phyloP scores from a whole-genome alignment of 371 early-diverging fungal genomes.

The Lichtheimia corymbifera region DNA sequence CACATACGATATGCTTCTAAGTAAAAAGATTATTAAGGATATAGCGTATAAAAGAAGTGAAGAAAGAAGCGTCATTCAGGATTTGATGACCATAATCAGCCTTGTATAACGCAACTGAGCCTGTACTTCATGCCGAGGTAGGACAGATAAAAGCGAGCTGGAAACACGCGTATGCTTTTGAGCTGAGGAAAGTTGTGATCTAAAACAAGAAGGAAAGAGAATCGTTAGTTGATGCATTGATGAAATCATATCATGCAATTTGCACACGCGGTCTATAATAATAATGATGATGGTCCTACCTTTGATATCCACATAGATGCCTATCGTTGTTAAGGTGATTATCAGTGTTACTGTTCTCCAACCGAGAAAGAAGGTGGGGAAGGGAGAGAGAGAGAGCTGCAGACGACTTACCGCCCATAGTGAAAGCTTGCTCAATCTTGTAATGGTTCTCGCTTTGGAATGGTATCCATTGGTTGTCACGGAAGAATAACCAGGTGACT shows the following conservation, averaged over 20 bases:
- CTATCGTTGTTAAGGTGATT: conserved; percentile 15
- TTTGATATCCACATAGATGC: conserved; percentile 55
- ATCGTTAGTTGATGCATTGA: neutral
- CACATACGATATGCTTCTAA: too few relatives aligned
- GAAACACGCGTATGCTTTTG: conserved; percentile 54
- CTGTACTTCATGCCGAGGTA: conserved; percentile 56
- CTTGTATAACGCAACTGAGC: conserved; percentile 51
- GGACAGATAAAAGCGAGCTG: conserved; percentile 51
- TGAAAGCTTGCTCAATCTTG: conserved; percentile 54
- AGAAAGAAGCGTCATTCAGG: too few relatives aligned
- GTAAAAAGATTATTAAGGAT: too few relatives aligned
- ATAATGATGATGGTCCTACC: conserved; percentile 17
- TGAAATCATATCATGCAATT: neutral
- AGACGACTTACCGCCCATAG: conserved; percentile 44
- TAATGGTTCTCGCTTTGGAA: conserved; percentile 49
- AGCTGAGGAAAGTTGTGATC: conserved; percentile 49
- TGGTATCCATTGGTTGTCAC: conserved; percentile 51
- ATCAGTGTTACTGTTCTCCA: neutral
- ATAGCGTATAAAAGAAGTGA: too few relatives aligned
- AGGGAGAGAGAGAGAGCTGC: neutral
- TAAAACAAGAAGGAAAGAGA: conserved; percentile 6
- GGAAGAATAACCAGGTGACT: conserved; percentile 53
- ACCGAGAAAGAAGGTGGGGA: neutral
- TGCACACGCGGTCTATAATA: too few relatives aligned
- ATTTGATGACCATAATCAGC: conserved; percentile 18